phyloP scores from a whole-genome alignment of 306 rosid species.

The Astragalus membranaceus region DNA sequence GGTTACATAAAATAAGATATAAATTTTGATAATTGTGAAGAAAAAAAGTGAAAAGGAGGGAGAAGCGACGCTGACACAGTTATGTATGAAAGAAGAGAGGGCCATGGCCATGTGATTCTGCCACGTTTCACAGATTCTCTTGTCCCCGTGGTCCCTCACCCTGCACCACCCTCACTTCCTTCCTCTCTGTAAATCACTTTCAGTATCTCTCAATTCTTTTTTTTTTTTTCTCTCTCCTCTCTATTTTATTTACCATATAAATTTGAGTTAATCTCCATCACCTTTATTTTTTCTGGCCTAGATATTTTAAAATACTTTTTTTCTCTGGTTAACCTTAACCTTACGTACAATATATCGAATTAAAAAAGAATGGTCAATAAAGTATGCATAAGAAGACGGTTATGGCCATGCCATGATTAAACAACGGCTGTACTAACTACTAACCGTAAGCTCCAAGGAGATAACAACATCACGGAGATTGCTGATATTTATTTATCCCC shows the following conservation, averaged over 20 bases:
- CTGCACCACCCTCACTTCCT: slow-evolving; percentile 27
- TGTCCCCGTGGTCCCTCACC: slow-evolving; percentile 39
- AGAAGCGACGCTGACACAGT: slow-evolving; percentile 24
- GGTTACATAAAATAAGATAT: neutral
- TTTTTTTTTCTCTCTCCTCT: neutral
- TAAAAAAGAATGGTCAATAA: neutral
- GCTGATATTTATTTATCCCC: neutral
- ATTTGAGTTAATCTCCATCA: neutral
- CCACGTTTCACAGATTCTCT: slow-evolving; percentile 45
- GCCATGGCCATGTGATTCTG: slow-evolving; percentile 40
- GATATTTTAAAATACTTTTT: too few relatives aligned
- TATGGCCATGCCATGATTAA: slow-evolving; percentile 6
- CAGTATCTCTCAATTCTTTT: neutral
- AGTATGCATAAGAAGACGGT: neutral
- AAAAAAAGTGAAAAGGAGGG: slow-evolving; percentile 5
- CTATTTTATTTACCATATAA: neutral
- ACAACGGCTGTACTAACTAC: slow-evolving; percentile 15
- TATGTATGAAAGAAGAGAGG: slow-evolving; percentile 17
- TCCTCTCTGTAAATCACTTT: neutral
- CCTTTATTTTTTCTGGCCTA: neutral
- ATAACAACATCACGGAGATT: neutral
- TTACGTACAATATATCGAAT: neutral
- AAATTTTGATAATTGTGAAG: neutral
- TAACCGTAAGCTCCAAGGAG: neutral
- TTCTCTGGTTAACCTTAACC: neutral